Evolutionary conservation across 2,329 filamentous ascomycete genomes (phyloP), one percentile per base, ranked within the genome.

Genomic region (Colletotrichum magnum): DNA sequence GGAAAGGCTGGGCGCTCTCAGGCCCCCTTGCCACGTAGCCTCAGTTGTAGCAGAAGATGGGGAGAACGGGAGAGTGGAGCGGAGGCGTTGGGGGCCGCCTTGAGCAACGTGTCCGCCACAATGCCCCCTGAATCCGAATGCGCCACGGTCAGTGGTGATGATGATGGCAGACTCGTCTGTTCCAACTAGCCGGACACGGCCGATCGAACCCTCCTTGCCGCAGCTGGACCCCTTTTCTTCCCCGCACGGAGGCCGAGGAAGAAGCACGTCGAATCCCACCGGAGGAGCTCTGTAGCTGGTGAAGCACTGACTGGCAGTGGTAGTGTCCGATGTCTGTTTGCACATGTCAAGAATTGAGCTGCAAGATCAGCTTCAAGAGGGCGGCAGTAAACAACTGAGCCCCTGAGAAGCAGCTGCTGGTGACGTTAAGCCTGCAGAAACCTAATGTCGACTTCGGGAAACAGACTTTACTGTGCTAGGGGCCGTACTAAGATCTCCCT

Each of bases 11-110:
- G 67, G 67, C 66, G 59, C 56, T 59, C 62, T 60, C 43, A 13
- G 54, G 56, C 67, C 62, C 43, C 28, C 28, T 32, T 61, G 67
- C 62, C 67, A 66, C 62, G 62, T 69, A 69, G 62, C 67, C 61
- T 61, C 28, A 56, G 43, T 13, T 13, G 50, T 45, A 67, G 61
- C 62, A 52, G 56, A 41, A 24, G 36, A 54, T 21, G 26, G 13
- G 50, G 28, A 21, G 39, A 58, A 51, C 36, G 58, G 48, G 16
- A 21, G 41, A 41, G 26, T 28, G 13, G 16, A 56, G 26, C 15
- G 54, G 18, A 6, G 28, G 16, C 9, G n/a, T 47, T 24, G 65
- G 48, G 36, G 41, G 48, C 54, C 41, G 48, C 54, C 41, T 26
- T 39, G 52, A 47, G 45, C 13, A 47, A 24, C 53, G 52, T 39